Conservation (phyloP, 2,329 filamentous ascomycete species). For the Dactylellina parvicollis region DNA sequence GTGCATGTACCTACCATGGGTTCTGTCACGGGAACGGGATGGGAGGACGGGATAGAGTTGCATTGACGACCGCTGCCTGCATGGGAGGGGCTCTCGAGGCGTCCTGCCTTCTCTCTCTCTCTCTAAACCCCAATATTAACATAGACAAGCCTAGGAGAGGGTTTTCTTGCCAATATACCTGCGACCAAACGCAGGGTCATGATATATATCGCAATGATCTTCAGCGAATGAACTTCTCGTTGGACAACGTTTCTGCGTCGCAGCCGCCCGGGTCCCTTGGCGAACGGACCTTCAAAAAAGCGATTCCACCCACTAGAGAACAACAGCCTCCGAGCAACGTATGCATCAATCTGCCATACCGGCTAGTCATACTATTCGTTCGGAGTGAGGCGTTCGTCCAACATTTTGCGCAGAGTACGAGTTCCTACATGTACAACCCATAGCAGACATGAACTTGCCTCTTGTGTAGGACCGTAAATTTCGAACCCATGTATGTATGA, state of each 20-base stretch:
- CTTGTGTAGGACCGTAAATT: neutral
- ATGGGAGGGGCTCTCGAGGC: slow-evolving; percentile 12
- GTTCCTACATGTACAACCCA: slow-evolving; percentile 29
- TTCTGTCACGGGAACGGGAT: slow-evolving; percentile 45
- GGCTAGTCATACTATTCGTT: neutral
- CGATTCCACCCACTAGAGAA: neutral
- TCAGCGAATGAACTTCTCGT: no score
- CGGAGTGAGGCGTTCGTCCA: neutral
- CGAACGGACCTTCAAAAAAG: no score
- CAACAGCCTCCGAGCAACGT: neutral
- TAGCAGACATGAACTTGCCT: slow-evolving; percentile 5
- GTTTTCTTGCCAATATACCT: neutral
- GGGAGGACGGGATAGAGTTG: slow-evolving; percentile 29
- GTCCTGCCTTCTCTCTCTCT: neutral
- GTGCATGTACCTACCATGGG: slow-evolving; percentile 25
- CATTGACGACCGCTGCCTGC: slow-evolving; percentile 28
- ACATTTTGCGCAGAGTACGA: slow-evolving; percentile 8
- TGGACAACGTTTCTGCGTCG: no score
- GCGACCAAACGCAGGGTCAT: neutral
- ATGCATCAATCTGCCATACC: neutral
- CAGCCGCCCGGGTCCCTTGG: no score
- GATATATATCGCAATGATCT: neutral
- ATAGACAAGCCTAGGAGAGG: neutral
- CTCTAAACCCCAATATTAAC: neutral
- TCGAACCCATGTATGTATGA: neutral